Evolutionary conservation across 1,284 basidiomycete species (phyloP), one percentile per base, ranked within the genome.

Genomic region (Pseudozyma pruni): DNA sequence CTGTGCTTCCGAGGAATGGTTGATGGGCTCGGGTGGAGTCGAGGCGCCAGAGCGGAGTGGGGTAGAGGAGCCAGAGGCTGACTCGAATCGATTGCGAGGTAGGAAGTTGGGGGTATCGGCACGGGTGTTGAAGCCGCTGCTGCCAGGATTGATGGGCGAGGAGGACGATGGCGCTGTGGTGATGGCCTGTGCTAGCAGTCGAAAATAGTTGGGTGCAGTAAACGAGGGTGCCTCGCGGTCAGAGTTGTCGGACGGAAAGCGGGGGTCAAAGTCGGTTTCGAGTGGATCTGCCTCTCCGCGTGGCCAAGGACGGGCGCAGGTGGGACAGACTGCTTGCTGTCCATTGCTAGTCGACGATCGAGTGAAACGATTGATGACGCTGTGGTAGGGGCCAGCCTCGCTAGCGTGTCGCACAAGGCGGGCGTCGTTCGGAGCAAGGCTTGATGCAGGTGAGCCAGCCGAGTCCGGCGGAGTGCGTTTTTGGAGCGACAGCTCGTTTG

Each of bases 1-100:
- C 49, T 82, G 83, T 0, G 83, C 83, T 8, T 83, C 83, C 13
- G 57, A 52, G 8, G 48, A 34, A 13, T 47, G 43, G 11, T 50
- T 22, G 41, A 64, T 54, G 14, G 52, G 55, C n/a, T 69, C 66
- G 3, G 66, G 47, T 14, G 59, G 27, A 11, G 66, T 48, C 4
- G 35, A 38, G 27, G 49, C 14, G 32, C 55, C 38, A 4, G 48
- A 56, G 19, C 23, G 38, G 19, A 35, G 25, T 1, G 58, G 69
- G 4, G 55, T 61, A 4, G 58, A 60, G 16, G 52, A 43, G 29
- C 59, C 60, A 1, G 63, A 64, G 8, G 53, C 67, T 10, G 60
- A 40, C 3, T 40, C 42, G 46, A 60, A 57, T 19, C 64, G 60
- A 29, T 60, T 56, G 33, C 53, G 46, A 11, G 41, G 41, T 3